Evolutionary conservation across 345 rosid species (phyloP).

Genomic region (Populus simonii): DNA sequence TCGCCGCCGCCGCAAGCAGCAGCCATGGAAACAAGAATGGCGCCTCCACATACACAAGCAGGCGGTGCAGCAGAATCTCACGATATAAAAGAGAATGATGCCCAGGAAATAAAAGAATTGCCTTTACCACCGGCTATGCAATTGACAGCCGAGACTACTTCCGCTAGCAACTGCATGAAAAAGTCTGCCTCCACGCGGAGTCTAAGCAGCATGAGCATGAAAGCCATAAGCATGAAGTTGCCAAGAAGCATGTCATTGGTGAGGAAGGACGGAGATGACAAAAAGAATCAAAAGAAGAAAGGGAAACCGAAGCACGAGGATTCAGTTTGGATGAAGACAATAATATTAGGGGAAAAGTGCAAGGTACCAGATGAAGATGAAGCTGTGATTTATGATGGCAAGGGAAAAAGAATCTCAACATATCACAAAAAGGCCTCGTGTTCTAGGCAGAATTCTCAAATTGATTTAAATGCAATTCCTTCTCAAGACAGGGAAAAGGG

Average conservation of each 20-base stretch:
- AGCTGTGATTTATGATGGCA: conserved; percentile 31
- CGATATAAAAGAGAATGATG: background rate
- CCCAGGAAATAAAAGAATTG: conserved; percentile 9
- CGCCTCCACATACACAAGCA: background rate
- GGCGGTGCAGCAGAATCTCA: background rate
- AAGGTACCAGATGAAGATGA: conserved; percentile 41
- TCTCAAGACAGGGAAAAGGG: conserved; percentile 10
- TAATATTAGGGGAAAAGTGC: conserved; percentile 73
- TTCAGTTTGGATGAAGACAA: conserved; percentile 54
- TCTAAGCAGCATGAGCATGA: background rate
- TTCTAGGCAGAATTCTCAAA: conserved; percentile 36
- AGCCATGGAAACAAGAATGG: background rate
- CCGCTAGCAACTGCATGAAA: conserved; percentile 21
- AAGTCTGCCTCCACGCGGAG: conserved; percentile 21
- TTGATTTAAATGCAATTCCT: conserved; percentile 24
- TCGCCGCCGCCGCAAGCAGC: background rate
- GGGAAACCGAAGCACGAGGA: conserved; percentile 45
- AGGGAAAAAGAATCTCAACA: conserved; percentile 40
- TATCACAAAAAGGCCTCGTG: conserved; percentile 40
- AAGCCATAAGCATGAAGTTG: conserved; percentile 31
- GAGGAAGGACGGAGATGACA: conserved; percentile 7
- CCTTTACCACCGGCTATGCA: conserved; percentile 46
- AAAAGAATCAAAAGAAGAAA: conserved; percentile 15
- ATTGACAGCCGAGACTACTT: conserved; percentile 20
- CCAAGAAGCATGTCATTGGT: conserved; percentile 36